Evolutionary conservation across 2,329 filamentous ascomycete genomes (phyloP), one percentile per base, ranked within the genome.

Genomic region (Claviceps arundinis): DNA sequence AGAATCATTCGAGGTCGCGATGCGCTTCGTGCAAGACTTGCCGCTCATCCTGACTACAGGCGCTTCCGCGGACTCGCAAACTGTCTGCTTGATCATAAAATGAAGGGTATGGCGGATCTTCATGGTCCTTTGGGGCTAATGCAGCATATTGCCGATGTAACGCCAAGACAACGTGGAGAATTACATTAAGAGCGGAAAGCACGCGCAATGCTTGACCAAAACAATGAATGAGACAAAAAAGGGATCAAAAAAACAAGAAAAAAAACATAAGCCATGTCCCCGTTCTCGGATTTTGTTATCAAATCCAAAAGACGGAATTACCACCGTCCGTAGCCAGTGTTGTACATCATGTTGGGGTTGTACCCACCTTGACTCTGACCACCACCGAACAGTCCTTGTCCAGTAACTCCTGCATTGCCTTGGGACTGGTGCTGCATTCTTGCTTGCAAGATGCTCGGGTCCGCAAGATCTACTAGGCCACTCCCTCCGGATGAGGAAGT

Each of bases 401-500:
- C 54, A 72, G 87, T 85, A 74, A 84, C 84, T 79, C 85, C 84
- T 73, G 82, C 82, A 78, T 82, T 86, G 74, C 82, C 85, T 74
- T 86, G 84, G 64, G 82, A 78, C 75, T 85, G 82, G 76, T 93
- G 87, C 73, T 94, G 90, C 80, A 95, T 86, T 80, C 90, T 88
- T 72, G 89, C 89, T 78, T 95, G 90, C 80, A 97, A 84, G 81
- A 96, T 96, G 81, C 89, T 95, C 80, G 91, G 91, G 89, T 97
- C 90, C 80, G 87, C 89, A 90, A 95, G 89, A 94, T 97, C 90
- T 78, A 94, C 90, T 91, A 96, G 83, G 78, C 88, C 90, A 87
- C 89, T 88, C 82, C 89, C 90, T 78, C 87, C 87, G 83, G 89
- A 95, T 84, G 91, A 97, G 87, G 90, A 95, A 91, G 91, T 96